These are phyloP conservation scores for Stenocarpella maydis DNA, from an alignment of 2,329 filamentous ascomycete genomes.

Conservation along the genomic window DNA sequence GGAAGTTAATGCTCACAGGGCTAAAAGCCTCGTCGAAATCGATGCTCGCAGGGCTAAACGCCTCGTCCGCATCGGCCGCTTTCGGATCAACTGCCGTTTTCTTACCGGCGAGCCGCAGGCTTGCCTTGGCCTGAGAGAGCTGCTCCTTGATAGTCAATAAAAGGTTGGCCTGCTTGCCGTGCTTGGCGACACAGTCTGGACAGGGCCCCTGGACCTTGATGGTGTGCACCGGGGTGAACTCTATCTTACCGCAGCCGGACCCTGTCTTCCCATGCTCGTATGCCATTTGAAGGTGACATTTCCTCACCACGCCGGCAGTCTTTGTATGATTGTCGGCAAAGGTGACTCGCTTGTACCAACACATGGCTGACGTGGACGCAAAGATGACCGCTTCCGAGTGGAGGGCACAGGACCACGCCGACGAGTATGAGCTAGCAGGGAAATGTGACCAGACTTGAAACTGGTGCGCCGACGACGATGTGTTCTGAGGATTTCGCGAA, in stretches of 20 bases:
- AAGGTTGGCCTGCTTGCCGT: background rate
- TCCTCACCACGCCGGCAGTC: conserved; percentile 29
- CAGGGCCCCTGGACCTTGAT: conserved; percentile 36
- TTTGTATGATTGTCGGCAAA: conserved; percentile 38
- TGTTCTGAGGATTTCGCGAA: background rate
- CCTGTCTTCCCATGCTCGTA: conserved; percentile 34
- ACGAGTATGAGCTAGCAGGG: background rate
- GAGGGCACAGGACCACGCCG: background rate
- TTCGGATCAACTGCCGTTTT: background rate
- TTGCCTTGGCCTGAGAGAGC: conserved; percentile 33
- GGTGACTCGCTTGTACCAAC: conserved; percentile 38
- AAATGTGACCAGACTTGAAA: background rate
- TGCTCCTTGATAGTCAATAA: conserved; percentile 35
- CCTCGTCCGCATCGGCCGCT: background rate
- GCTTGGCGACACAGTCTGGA: conserved; percentile 28
- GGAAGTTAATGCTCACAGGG: background rate
- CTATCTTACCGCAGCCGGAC: conserved; percentile 36
- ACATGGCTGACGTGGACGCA: conserved; percentile 33
- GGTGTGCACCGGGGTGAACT: conserved; percentile 36
- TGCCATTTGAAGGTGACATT: conserved; percentile 35
- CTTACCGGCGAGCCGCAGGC: conserved; percentile 18
- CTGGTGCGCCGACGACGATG: background rate
- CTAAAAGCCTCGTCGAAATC: background rate
- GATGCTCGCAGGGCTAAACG: background rate
- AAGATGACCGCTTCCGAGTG: background rate